These are phyloP conservation scores for Kandelia obovata DNA, from an alignment of 345 rosid genomes.

Conservation along the genomic window DNA sequence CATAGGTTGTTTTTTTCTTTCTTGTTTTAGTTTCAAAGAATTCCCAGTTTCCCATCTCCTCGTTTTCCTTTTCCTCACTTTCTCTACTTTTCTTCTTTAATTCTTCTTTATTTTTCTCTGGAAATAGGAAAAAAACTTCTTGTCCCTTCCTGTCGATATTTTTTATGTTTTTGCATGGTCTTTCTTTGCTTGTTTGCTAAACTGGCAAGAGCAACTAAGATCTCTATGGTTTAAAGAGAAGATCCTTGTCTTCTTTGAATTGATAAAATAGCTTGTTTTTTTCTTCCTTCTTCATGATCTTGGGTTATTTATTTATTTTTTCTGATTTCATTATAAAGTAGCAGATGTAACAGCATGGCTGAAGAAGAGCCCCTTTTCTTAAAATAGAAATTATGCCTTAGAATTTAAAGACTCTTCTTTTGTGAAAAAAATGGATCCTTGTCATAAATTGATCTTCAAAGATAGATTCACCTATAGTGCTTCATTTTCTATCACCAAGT, in stretches of 20 bases:
- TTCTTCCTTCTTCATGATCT: background rate
- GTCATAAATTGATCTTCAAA: no score
- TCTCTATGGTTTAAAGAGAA: slow-evolving; percentile 13
- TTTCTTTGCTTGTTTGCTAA: background rate
- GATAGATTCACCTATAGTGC: no score
- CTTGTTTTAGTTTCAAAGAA: background rate
- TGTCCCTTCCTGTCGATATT: background rate
- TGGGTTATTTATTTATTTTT: background rate
- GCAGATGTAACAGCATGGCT: no score
- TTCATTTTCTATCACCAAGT: background rate
- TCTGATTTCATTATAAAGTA: no score
- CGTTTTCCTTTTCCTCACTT: background rate
- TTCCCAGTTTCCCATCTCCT: slow-evolving; percentile 8
- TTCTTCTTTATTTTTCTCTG: background rate
- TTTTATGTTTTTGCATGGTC: slow-evolving; percentile 11
- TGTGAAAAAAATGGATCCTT: no score
- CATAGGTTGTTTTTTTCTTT: slow-evolving; percentile 10
- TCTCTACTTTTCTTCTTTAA: background rate
- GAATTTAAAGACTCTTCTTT: background rate
- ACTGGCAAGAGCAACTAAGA: slow-evolving; percentile 3
- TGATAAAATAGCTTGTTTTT: background rate
- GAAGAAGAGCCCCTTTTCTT: no score
- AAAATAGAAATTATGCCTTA: no score
- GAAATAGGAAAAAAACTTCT: background rate
- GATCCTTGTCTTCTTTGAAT: slow-evolving; percentile 8